These are phyloP conservation scores for Aquilaria yunnanensis DNA, from an alignment of 345 rosid species.

Conservation along the genomic window DNA sequence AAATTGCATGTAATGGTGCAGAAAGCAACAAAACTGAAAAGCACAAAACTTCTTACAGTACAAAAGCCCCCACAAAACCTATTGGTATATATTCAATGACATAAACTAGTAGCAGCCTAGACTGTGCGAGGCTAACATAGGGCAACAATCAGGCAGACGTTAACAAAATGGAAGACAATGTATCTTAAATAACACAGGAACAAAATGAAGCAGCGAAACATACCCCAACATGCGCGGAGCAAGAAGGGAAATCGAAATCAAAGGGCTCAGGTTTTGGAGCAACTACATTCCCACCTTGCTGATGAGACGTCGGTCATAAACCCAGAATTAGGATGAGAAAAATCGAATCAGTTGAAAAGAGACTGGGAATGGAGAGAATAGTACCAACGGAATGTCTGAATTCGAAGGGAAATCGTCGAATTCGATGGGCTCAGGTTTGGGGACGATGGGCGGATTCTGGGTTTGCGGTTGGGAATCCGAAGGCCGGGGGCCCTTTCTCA, in stretches of 20 bases:
- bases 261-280: slow-evolving; percentile 57
- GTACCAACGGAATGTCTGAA: no score
- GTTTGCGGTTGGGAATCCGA: no score
- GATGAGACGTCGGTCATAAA: not conserved
- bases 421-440: no score
- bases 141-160: no score
- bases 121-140: no score
- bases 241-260: slow-evolving; percentile 44
- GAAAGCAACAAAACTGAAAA: not conserved
- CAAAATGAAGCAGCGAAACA: not conserved
- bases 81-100: not conserved
- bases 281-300: slow-evolving; percentile 14
- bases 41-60: no score
- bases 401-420: no score
- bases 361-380: no score
- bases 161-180: not conserved
- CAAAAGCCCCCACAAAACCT: not conserved
- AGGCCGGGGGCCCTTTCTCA: no score
- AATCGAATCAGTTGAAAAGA: no score
- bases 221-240: slow-evolving; percentile 42
- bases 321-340: no score
- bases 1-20: not conserved
- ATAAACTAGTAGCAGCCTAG: not conserved
- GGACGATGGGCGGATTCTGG: no score
- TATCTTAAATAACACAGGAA: not conserved